Conservation (phyloP, 371 early-diverging fungal species). For the Apophysomyces ossiformis region DNA sequence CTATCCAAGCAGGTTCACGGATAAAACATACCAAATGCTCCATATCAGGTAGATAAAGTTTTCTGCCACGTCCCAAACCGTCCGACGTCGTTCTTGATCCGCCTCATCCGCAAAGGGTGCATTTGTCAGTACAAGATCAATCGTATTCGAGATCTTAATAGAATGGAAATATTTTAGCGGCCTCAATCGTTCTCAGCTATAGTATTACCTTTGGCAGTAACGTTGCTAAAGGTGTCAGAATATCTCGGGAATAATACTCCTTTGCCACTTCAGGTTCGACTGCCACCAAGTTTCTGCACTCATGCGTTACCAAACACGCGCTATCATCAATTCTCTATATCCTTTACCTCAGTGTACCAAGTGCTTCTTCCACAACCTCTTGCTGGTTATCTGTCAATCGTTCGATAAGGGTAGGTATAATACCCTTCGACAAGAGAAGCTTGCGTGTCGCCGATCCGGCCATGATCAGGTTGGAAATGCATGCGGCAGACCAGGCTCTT, state of each 20-base stretch:
- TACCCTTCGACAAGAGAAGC: constrained; percentile 71
- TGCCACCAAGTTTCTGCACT: constrained; percentile 61
- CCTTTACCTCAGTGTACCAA: constrained; percentile 74
- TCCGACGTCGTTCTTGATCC: constrained; percentile 58
- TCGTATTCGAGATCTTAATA: constrained; percentile 40
- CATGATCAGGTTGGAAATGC: constrained; percentile 77
- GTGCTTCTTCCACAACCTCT: constrained; percentile 78
- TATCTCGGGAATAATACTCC: constrained; percentile 73
- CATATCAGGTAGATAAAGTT: constrained; percentile 75
- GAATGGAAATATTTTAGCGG: not conserved
- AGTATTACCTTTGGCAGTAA: constrained; percentile 51
- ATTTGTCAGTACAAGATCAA: constrained; percentile 54
- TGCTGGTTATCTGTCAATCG: constrained; percentile 71
- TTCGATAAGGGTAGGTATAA: constrained; percentile 69
- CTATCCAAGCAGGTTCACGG: not conserved
- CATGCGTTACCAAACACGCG: not conserved
- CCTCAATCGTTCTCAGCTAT: not conserved
- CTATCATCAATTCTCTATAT: not conserved
- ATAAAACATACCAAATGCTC: constrained; percentile 49
- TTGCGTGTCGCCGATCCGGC: constrained; percentile 67
- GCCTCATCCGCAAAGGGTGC: constrained; percentile 49
- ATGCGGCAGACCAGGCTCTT: constrained; percentile 89
- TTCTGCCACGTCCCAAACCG: constrained; percentile 75
- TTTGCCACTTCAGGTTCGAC: constrained; percentile 65
- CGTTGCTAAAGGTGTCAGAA: constrained; percentile 58